These are phyloP conservation scores for Aschersonia sp. DNA, from an alignment of 2,329 filamentous ascomycete genomes.

Conservation along the genomic window DNA sequence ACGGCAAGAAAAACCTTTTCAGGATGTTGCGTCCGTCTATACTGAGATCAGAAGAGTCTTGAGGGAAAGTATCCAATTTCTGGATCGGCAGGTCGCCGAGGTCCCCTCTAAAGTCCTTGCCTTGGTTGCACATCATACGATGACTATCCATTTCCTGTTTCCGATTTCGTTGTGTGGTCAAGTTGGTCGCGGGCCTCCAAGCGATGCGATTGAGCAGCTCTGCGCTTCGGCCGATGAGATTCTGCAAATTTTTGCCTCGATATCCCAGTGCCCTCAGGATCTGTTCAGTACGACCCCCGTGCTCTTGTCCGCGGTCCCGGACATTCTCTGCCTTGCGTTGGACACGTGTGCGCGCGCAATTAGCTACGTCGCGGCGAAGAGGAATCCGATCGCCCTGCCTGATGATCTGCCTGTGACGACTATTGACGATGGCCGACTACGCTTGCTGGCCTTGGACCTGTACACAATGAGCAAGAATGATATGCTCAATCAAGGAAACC, in stretches of 20 bases:
- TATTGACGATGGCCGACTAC: conserved; percentile 5
- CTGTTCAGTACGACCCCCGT: conserved; percentile 5
- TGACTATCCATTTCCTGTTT: conserved; percentile 19
- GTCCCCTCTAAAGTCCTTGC: conserved; percentile 12
- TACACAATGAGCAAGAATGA: conserved; percentile 14
- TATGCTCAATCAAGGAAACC: conserved; percentile 11
- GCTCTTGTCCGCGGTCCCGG: conserved; percentile 12
- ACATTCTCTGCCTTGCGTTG: conserved; percentile 14
- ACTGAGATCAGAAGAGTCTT: conserved; percentile 14
- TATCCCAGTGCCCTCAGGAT: conserved; percentile 1
- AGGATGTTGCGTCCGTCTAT: conserved; percentile 7
- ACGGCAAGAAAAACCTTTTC: conserved; percentile 5
- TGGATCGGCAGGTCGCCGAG: conserved; percentile 10
- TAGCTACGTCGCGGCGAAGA: conserved; percentile 9
- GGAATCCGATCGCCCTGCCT: conserved; percentile 5
- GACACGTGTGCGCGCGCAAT: conserved; percentile 17
- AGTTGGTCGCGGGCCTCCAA: conserved; percentile 7
- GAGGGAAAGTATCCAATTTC: conserved; percentile 11
- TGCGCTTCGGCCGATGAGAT: conserved; percentile 15
- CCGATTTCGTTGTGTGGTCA: conserved; percentile 8
- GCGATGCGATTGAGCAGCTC: conserved; percentile 14
- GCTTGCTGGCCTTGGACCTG: conserved; percentile 11
- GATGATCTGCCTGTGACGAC: conserved; percentile 8
- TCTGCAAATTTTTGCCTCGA: conserved; percentile 9
- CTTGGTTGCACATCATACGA: conserved; percentile 16